Conservation (phyloP, 2,329 filamentous ascomycete genomes). For the Alternaria sp. region DNA sequence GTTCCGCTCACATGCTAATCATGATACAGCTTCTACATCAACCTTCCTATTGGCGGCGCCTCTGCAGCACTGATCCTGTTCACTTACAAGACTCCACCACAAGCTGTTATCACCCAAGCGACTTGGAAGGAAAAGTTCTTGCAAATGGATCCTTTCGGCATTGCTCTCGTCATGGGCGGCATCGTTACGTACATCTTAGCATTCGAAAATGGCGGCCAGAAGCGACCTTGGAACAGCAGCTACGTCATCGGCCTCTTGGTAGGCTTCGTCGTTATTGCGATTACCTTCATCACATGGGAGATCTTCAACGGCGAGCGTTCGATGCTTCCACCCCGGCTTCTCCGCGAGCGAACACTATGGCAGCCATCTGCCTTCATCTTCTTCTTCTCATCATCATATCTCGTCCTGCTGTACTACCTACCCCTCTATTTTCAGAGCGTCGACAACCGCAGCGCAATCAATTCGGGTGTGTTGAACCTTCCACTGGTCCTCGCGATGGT, state of each 20-base stretch:
- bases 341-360: constrained; percentile 48
- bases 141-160: constrained; percentile 56
- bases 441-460: constrained; percentile 39
- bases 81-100: constrained; percentile 38
- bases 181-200: constrained; percentile 53
- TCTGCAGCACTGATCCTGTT: constrained; percentile 38
- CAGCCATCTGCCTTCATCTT: constrained; percentile 45
- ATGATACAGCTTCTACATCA: constrained; percentile 44
- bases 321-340: constrained; percentile 46
- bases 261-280: constrained; percentile 49
- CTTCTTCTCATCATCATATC: constrained; percentile 45
- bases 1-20: not conserved
- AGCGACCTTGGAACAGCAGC: constrained; percentile 35
- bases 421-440: constrained; percentile 59
- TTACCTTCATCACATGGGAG: constrained; percentile 47
- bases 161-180: constrained; percentile 47
- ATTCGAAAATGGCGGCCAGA: constrained; percentile 52
- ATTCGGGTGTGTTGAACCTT: constrained; percentile 53
- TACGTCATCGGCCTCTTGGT: constrained; percentile 56
- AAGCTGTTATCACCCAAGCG: constrained; percentile 19
- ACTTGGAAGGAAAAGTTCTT: constrained; percentile 46
- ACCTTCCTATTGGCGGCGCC: constrained; percentile 53
- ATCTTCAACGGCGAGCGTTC: constrained; percentile 50
- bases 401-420: constrained; percentile 53
- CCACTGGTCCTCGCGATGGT: constrained; percentile 48